Base-by-base conservation (phyloP, 2,329 filamentous ascomycete genomes). In the Chaetomium strumarium region DNA sequence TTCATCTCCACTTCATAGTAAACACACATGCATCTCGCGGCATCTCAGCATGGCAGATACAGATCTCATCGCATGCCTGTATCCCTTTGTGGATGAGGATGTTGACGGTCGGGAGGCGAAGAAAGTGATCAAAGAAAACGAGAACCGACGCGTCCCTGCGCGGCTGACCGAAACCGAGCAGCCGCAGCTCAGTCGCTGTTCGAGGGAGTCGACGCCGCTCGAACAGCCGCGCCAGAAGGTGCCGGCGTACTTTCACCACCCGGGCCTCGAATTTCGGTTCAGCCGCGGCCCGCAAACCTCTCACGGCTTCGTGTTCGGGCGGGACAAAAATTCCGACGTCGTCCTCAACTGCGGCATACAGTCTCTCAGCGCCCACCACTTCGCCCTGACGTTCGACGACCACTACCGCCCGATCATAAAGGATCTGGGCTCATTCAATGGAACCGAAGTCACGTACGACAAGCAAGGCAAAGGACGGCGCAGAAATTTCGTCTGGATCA, bases 301-400 rank as follows among this genome's bases (percentile, higher is more conserved):
- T 11, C 11, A 31, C 11, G 34, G 48, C 33, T 39, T 51, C 13
- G 41, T 51, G 14, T 51, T 44, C 30, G 34, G 48, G 10, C 2
- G 3, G 0, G 24, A 30, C 31, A 10, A 10, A 12, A 20, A 34
- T 34, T 39, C 3, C 31, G 48, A 51, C 41, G 11, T 51, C 12
- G 31, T 51, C 20, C 34, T 51, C 20, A 1, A 9, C 1, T 3
- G 12, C 9, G n/a, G 14, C 20, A 30, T 51, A n/a, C n/a, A n/a
- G n/a, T n/a, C n/a, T n/a, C n/a, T n/a, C 41, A 45, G 34, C 24
- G 13, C 11, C 34, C 34, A 16, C 20, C 40, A 51, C 16, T 44
- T 33, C 34, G 41, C 41, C 24, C 41, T 51, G 3, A 51, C 41
- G 11, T 51, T 51, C 40, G 48, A 51, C 12, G 48, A 51, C 19